Evolutionary conservation across 2,329 filamentous ascomycete species (phyloP).

Genomic region (Huntiella abstrusa): DNA sequence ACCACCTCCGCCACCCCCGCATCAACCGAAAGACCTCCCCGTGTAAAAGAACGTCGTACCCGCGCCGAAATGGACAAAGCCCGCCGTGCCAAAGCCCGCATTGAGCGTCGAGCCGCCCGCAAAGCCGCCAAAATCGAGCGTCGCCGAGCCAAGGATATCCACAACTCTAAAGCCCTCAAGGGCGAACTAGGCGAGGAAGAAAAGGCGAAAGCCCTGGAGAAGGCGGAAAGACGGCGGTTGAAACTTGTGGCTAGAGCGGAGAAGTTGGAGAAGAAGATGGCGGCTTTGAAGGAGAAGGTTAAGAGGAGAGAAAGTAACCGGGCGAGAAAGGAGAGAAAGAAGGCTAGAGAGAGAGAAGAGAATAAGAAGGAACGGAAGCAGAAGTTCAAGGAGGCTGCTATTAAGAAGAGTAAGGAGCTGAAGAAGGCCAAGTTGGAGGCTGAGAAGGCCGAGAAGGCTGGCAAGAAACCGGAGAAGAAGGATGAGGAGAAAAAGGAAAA

Average conservation of each 20-base stretch:
- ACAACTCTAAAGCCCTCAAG: conserved; percentile 17
- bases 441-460: conserved; percentile 14
- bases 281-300: conserved; percentile 12
- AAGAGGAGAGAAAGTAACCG: conserved; percentile 9
- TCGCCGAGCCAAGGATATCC: conserved; percentile 16
- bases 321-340: conserved; percentile 16
- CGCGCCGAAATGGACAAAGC: neutral
- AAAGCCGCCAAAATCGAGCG: conserved; percentile 9
- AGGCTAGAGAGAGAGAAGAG: conserved; percentile 13
- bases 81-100: neutral
- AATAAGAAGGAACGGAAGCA: conserved; percentile 15
- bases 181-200: conserved; percentile 22
- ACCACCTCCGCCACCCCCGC: conserved; percentile 3
- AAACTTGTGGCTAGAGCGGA: conserved; percentile 17
- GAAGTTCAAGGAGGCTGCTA: conserved; percentile 12
- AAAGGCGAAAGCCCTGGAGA: conserved; percentile 21
- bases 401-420: conserved; percentile 2
- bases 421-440: conserved; percentile 11
- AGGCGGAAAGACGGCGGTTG: conserved; percentile 23
- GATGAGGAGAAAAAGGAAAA: conserved; percentile 16
- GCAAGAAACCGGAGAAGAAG: conserved; percentile 13
- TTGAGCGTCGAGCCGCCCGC: neutral
- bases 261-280: conserved; percentile 7
- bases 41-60: neutral
- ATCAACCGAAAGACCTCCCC: neutral